Conservation (phyloP, 768 basidiomycete genomes). For the Dictyophora rubrovolvata region DNA sequence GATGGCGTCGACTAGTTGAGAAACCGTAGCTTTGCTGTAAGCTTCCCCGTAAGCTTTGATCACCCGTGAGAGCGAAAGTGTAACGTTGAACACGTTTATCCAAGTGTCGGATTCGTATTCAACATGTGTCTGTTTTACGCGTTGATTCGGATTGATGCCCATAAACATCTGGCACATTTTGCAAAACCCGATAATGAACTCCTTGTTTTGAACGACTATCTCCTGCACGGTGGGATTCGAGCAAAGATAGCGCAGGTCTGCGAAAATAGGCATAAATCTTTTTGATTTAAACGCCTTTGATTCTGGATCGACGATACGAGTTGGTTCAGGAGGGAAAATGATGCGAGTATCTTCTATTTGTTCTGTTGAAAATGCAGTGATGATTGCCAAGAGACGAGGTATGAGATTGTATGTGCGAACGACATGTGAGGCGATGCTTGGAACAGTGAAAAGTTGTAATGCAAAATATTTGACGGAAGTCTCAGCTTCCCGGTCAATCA, state of each 20-base stretch:
- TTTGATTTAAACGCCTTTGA: slow-evolving; percentile 86
- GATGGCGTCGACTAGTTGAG: slow-evolving; percentile 58
- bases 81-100: slow-evolving; percentile 95
- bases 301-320: slow-evolving; percentile 59
- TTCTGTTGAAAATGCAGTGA: slow-evolving; percentile 87
- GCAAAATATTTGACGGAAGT: slow-evolving; percentile 92
- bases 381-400: slow-evolving; percentile 67
- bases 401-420: slow-evolving; percentile 66
- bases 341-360: slow-evolving; percentile 72
- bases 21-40: slow-evolving; percentile 46
- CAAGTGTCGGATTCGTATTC: slow-evolving; percentile 96
- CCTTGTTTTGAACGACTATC: slow-evolving; percentile 58
- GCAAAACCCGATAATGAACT: slow-evolving; percentile 62
- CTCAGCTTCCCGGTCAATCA: slow-evolving; percentile 89
- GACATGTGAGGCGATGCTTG: slow-evolving; percentile 72
- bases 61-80: slow-evolving; percentile 77
- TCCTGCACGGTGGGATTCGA: slow-evolving; percentile 72
- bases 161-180: slow-evolving; percentile 82
- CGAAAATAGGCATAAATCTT: slow-evolving; percentile 91
- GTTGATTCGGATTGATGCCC: slow-evolving; percentile 84
- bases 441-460: slow-evolving; percentile 86
- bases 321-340: slow-evolving; percentile 25
- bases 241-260: slow-evolving; percentile 78
- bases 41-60: slow-evolving; percentile 87
- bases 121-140: slow-evolving; percentile 73